Conservation (phyloP, 1,284 basidiomycete species). For the Moesziomyces antarcticus region DNA sequence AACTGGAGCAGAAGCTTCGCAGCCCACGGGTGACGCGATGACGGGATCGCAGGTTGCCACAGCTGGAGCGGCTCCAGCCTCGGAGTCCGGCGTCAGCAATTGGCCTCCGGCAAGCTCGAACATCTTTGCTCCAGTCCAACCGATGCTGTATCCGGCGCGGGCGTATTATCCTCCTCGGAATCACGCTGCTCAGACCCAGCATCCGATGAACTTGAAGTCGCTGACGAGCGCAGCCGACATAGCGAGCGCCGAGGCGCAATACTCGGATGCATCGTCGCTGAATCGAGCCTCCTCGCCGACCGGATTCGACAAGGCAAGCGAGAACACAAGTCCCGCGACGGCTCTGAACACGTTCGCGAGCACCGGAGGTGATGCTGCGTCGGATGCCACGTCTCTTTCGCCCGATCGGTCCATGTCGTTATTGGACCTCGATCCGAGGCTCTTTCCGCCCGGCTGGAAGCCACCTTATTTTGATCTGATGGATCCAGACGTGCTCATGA, state of each 20-base stretch:
- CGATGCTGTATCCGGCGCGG: slow-evolving; percentile 29
- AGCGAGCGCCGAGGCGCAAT: slow-evolving; percentile 11
- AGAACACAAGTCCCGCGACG: slow-evolving; percentile 19
- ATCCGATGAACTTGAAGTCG: slow-evolving; percentile 11
- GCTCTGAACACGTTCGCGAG: slow-evolving; percentile 11
- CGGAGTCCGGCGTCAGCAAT: neutral
- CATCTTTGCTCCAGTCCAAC: slow-evolving; percentile 24
- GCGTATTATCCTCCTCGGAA: slow-evolving; percentile 24
- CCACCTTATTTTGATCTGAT: slow-evolving; percentile 29
- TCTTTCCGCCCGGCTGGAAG: slow-evolving; percentile 22
- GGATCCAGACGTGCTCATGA: slow-evolving; percentile 27
- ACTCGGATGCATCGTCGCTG: slow-evolving; percentile 10
- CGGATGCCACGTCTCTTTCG: slow-evolving; percentile 7
- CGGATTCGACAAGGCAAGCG: slow-evolving; percentile 5
- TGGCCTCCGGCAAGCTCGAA: slow-evolving; percentile 2
- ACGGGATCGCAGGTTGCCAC: neutral
- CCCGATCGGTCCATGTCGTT: slow-evolving; percentile 9
- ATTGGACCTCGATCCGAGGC: slow-evolving; percentile 16
- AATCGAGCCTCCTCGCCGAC: slow-evolving; percentile 7
- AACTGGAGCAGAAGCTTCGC: neutral
- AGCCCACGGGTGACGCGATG: neutral
- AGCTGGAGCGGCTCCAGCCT: neutral
- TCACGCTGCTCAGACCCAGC: slow-evolving; percentile 15
- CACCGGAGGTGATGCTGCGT: slow-evolving; percentile 9
- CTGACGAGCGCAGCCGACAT: slow-evolving; percentile 24